These are phyloP conservation scores for Apiotrichum porosum DNA, from an alignment of 1,284 basidiomycete species.

Conservation along the genomic window DNA sequence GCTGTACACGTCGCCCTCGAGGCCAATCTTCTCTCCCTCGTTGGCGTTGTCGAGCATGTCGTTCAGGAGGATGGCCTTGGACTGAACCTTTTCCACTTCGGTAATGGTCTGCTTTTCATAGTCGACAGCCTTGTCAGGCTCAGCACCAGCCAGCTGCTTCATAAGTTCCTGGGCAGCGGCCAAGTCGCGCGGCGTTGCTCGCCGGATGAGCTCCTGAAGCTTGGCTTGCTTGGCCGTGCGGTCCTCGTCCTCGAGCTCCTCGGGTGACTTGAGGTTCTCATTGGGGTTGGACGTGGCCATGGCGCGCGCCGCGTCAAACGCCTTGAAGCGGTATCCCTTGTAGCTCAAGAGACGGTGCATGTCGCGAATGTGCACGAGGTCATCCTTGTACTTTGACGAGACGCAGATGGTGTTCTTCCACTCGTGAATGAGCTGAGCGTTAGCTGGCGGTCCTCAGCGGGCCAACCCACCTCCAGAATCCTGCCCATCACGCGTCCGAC, in stretches of 20 bases:
- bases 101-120: conserved; percentile 82
- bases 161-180: conserved; percentile 96
- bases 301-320: conserved; percentile 53
- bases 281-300: conserved; percentile 51
- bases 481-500: conserved; percentile 90
- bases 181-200: conserved; percentile 92
- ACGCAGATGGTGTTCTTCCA: conserved; percentile 95
- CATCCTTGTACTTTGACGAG: conserved; percentile 90
- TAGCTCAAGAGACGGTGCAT: conserved; percentile 94
- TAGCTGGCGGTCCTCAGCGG: background rate
- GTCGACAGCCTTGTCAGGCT: conserved; percentile 89
- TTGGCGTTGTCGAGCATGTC: conserved; percentile 96
- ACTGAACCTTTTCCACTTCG: conserved; percentile 91
- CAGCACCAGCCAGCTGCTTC: conserved; percentile 91
- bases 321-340: conserved; percentile 90
- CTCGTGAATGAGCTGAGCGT: conserved; percentile 60
- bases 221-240: conserved; percentile 78
- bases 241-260: conserved; percentile 91
- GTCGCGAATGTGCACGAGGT: conserved; percentile 93
- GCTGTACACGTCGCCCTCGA: conserved; percentile 88
- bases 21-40: conserved; percentile 67
- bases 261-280: conserved; percentile 36
- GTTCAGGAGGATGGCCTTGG: conserved; percentile 87
- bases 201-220: conserved; percentile 92
- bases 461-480: conserved; percentile 68